Percentiles rank a stretch among this genome's conserved stretches.
Evolutionary conservation across 1,284 basidiomycete genomes (phyloP).

Genomic region (Neolentinus lepideus): DNA sequence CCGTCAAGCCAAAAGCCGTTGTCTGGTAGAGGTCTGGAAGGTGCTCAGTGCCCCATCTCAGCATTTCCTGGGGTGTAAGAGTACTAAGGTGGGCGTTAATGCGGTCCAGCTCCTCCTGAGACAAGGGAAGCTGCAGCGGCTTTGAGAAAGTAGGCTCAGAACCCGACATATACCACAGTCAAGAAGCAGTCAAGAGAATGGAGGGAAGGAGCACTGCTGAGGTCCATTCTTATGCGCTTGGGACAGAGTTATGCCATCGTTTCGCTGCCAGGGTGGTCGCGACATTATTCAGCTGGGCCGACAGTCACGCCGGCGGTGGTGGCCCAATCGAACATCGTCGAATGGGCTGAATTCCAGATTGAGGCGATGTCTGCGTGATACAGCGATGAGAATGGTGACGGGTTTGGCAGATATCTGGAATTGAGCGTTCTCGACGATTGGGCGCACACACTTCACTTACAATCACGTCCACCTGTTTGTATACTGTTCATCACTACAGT

Average conservation of each 20-base stretch:
- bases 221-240: neutral
- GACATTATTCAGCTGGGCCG: neutral
- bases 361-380: neutral
- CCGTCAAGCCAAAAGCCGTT: slow-evolving; percentile 91
- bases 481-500: neutral
- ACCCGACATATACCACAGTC: neutral
- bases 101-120: slow-evolving; percentile 49
- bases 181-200: neutral
- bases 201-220: neutral
- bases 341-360: neutral
- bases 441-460: neutral
- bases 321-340: neutral
- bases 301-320: no score
- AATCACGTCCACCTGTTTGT: neutral
- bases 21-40: slow-evolving; percentile 84
- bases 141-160: slow-evolving; percentile 22
- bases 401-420: neutral
- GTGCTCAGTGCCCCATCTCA: slow-evolving; percentile 76
- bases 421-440: neutral
- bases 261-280: neutral
- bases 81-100: slow-evolving; percentile 71
- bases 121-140: slow-evolving; percentile 58
- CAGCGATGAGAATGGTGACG: neutral
- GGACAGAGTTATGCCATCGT: neutral
- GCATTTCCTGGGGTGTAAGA: slow-evolving; percentile 75